A percentile compares a stretch with the other conserved stretches of the same genome.
Conservation (phyloP, 2,329 filamentous ascomycete species). For the Pyrenochaeta sp. region DNA sequence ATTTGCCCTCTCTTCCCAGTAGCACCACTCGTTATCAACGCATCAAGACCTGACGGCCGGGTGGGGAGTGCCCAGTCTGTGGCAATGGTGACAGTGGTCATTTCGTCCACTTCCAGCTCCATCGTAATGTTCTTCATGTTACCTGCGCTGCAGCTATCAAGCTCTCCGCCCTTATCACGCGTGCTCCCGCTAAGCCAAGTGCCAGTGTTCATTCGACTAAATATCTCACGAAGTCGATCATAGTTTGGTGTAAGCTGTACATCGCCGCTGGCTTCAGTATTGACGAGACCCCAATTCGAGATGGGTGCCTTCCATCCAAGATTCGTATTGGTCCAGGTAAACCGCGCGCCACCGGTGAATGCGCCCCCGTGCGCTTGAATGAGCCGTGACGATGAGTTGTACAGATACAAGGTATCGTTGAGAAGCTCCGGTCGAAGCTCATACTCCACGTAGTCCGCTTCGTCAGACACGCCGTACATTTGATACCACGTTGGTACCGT, state of each 20-base stretch:
- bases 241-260: constrained; percentile 14
- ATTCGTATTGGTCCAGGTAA: constrained; percentile 10
- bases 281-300: constrained; percentile 10
- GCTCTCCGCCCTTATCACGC: neutral
- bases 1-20: constrained; percentile 18
- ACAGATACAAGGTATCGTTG: constrained; percentile 10
- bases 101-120: neutral
- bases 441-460: constrained; percentile 6
- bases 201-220: constrained; percentile 9
- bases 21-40: constrained; percentile 16
- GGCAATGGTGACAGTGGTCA: constrained; percentile 8
- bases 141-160: neutral
- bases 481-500: constrained; percentile 9
- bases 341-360: constrained; percentile 6
- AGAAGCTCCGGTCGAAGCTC: constrained; percentile 9
- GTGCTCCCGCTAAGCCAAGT: constrained; percentile 4
- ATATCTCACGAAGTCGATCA: constrained; percentile 10
- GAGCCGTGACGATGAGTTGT: constrained; percentile 5
- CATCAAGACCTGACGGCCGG: constrained; percentile 13
- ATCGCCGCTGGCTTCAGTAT: constrained; percentile 3
- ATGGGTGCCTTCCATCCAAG: constrained; percentile 2
- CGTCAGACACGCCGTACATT: constrained; percentile 6
- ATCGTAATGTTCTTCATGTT: constrained; percentile 6
- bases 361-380: neutral
- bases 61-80: constrained; percentile 21